Conservation (phyloP, 2,329 filamentous ascomycete genomes). For the Arthrobotrys conoides region DNA sequence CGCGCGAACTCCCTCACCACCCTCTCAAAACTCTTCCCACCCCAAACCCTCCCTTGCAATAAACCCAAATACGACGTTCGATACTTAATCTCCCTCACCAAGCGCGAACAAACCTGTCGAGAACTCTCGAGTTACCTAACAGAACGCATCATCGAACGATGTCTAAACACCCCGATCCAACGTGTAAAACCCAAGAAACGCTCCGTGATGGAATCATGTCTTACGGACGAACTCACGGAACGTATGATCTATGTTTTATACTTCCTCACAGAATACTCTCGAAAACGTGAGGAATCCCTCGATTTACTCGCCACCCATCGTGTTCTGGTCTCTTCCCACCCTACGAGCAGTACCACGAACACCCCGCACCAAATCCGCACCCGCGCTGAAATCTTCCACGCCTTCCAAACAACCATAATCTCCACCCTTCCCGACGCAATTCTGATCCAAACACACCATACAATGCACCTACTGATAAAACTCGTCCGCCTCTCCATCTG, state of each 20-base stretch:
- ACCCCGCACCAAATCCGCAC: slow-evolving; percentile 60
- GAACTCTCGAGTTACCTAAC: slow-evolving; percentile 62
- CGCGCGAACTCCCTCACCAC: slow-evolving; percentile 60
- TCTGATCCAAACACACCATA: slow-evolving; percentile 64
- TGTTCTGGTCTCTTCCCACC: slow-evolving; percentile 33
- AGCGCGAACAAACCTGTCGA: slow-evolving; percentile 62
- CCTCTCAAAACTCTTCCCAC: slow-evolving; percentile 63
- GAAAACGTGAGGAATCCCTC: slow-evolving; percentile 45
- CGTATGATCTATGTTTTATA: slow-evolving; percentile 57
- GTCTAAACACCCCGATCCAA: slow-evolving; percentile 54
- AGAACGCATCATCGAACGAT: slow-evolving; percentile 61
- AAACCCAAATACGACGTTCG: slow-evolving; percentile 61
- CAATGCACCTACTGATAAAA: slow-evolving; percentile 64
- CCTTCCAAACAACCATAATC: slow-evolving; percentile 62
- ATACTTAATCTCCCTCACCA: slow-evolving; percentile 62
- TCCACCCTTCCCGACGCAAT: slow-evolving; percentile 60
- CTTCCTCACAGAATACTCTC: slow-evolving; percentile 58
- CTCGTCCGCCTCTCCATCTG: slow-evolving; percentile 63
- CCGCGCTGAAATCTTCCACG: slow-evolving; percentile 60
- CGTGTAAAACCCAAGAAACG: slow-evolving; percentile 51
- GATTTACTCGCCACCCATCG: slow-evolving; percentile 58
- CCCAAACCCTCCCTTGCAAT: slow-evolving; percentile 48
- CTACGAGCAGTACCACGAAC: slow-evolving; percentile 58
- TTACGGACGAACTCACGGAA: slow-evolving; percentile 52
- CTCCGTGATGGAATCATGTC: slow-evolving; percentile 51